Percentiles rank a stretch among this genome's conserved stretches.
phyloP scores from a whole-genome alignment of 768 basidiomycete genomes.

The Mycena kentingensis region DNA sequence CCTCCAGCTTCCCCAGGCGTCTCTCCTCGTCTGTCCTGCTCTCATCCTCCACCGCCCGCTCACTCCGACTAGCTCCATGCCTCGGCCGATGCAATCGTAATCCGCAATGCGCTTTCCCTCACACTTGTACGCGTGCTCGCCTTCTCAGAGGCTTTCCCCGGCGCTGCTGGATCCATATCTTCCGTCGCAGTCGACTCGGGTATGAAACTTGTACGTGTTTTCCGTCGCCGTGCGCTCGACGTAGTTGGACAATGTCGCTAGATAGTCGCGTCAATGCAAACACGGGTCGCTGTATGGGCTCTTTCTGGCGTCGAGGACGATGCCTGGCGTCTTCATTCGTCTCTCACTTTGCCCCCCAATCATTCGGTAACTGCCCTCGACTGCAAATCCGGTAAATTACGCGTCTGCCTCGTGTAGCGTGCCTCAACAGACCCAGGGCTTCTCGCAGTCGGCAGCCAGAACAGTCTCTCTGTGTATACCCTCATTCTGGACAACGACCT shows the following conservation, averaged over 20 bases:
- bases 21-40: slow-evolving; percentile 57
- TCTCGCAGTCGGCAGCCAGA: slow-evolving; percentile 66
- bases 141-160: slow-evolving; percentile 82
- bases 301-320: slow-evolving; percentile 64
- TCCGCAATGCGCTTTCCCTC: slow-evolving; percentile 71
- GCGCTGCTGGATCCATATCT: slow-evolving; percentile 50
- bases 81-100: slow-evolving; percentile 67
- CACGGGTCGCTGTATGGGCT: slow-evolving; percentile 77
- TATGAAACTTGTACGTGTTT: slow-evolving; percentile 73
- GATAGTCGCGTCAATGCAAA: slow-evolving; percentile 74
- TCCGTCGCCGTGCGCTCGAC: slow-evolving; percentile 4
- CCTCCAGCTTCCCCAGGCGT: slow-evolving; percentile 55
- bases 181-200: slow-evolving; percentile 73
- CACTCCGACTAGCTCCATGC: slow-evolving; percentile 60
- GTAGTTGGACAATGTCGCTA: slow-evolving; percentile 32
- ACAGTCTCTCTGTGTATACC: slow-evolving; percentile 71
- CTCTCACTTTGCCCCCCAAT: slow-evolving; percentile 62
- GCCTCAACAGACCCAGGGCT: slow-evolving; percentile 55
- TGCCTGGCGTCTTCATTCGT: slow-evolving; percentile 81
- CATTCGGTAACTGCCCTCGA: slow-evolving; percentile 63
- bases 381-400: slow-evolving; percentile 66
- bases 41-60: slow-evolving; percentile 16
- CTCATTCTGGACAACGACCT: slow-evolving; percentile 80
- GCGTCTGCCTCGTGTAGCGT: slow-evolving; percentile 11
- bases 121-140: slow-evolving; percentile 68